Evolutionary conservation across 1,139 yeast genomes (phyloP), one percentile per base, ranked within the genome.

Genomic region (Protomyces gravidus): DNA sequence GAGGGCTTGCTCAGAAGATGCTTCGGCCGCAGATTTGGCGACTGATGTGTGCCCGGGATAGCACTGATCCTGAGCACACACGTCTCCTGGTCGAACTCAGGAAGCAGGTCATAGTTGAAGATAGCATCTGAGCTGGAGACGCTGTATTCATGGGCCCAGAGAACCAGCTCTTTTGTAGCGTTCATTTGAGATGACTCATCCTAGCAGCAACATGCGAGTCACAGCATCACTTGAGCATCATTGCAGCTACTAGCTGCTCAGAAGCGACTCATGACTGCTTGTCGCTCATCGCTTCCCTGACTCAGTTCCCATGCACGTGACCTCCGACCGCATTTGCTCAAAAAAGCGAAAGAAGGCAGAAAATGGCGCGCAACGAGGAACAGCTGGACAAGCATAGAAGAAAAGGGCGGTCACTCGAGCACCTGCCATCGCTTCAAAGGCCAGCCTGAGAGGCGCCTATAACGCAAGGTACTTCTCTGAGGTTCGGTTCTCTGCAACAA

Each of bases 121-220:
- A 85, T 70, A 2, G 89, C 85, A 53, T 81, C 83, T 42, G 83
- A 84, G 0, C 73, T 63, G 1, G 84, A 81, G 0, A 79, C 75
- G 21, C 89, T 73, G 2, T 79, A 67, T 62, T 89, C 96, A 68
- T 90, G 97, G 63, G 87, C 85, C 78, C 88, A 82, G 1, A 86
- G 80, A 2, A 82, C 82, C 62, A 86, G 56, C 40, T 53, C 58
- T 27, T 32, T 45, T 3, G 42, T 23, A 7, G n/a, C 25, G 15
- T 66, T 66, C 21, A 65, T 66, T 6, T 19, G 11, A 36, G 23
- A n/a, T n/a, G n/a, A n/a, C n/a, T n/a, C n/a, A n/a, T n/a, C n/a
- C n/a, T n/a, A n/a, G n/a, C n/a, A n/a, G n/a, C n/a, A n/a, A n/a
- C n/a, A n/a, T n/a, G n/a, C n/a, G n/a, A n/a, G n/a, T n/a, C n/a